Conservation (phyloP, 164 flowering plant species). For the Umbilicus rupestris region DNA sequence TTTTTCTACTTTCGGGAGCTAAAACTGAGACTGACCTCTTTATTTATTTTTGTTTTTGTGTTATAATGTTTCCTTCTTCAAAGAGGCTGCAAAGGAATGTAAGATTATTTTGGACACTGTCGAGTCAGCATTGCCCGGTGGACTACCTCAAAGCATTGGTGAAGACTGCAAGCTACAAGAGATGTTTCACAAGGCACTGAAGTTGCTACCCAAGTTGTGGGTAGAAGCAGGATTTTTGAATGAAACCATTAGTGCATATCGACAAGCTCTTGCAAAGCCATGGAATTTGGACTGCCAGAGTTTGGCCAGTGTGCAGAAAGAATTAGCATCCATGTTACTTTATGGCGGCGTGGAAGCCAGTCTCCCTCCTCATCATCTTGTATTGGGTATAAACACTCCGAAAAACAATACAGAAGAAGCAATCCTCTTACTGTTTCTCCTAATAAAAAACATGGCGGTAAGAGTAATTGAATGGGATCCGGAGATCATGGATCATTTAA, state of each 20-base stretch:
- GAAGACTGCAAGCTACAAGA: slow-evolving; percentile 81
- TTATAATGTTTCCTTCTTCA: slow-evolving; percentile 12
- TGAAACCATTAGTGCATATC: slow-evolving; percentile 75
- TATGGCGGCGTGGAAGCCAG: slow-evolving; percentile 69
- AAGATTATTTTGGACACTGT: slow-evolving; percentile 66
- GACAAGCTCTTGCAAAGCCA: slow-evolving; percentile 64
- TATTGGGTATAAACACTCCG: slow-evolving; percentile 34
- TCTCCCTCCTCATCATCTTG: slow-evolving; percentile 40
- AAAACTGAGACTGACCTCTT: not conserved
- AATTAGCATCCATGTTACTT: slow-evolving; percentile 55
- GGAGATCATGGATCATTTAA: slow-evolving; percentile 71
- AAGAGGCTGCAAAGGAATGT: slow-evolving; percentile 89
- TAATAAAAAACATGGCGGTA: slow-evolving; percentile 47
- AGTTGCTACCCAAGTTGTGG: slow-evolving; percentile 78
- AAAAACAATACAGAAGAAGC: slow-evolving; percentile 67
- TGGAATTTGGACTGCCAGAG: slow-evolving; percentile 73
- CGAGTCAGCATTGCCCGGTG: slow-evolving; percentile 74
- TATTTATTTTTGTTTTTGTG: not conserved
- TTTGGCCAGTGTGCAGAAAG: slow-evolving; percentile 62
- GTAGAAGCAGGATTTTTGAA: slow-evolving; percentile 56
- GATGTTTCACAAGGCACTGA: slow-evolving; percentile 78
- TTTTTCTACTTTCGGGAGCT: not conserved
- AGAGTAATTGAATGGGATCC: slow-evolving; percentile 70
- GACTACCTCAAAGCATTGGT: slow-evolving; percentile 42
- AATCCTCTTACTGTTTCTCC: slow-evolving; percentile 57